Percentiles rank a stretch among this genome's conserved stretches.
phyloP scores from a whole-genome alignment of 2,329 filamentous ascomycete species.

The Colletotrichum liaoningense region DNA sequence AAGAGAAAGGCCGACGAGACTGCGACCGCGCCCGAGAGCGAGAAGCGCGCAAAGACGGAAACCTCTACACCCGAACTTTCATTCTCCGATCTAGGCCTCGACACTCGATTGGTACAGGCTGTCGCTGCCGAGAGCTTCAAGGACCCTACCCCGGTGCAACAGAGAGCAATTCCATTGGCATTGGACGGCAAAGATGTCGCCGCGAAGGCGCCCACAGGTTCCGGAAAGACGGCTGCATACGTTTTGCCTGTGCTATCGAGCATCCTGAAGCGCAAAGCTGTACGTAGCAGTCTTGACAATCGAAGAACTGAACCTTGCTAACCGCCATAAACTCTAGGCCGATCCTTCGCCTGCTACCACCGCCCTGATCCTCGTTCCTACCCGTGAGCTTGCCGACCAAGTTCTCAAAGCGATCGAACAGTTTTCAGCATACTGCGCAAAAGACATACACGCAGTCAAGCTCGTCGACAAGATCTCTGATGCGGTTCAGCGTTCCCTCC shows the following conservation, averaged over 20 bases:
- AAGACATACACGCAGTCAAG: conserved; percentile 85
- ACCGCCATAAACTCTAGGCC: conserved; percentile 48
- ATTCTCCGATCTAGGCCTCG: conserved; percentile 84
- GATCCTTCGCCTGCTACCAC: conserved; percentile 68
- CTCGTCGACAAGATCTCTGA: conserved; percentile 92
- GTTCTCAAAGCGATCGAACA: conserved; percentile 82
- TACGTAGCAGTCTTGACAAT: conserved; percentile 43
- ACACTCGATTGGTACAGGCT: conserved; percentile 86
- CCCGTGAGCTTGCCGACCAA: conserved; percentile 93
- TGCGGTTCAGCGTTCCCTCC: conserved; percentile 85
- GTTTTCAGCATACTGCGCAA: conserved; percentile 85
- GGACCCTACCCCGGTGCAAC: conserved; percentile 89
- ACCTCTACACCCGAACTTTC: conserved; percentile 54
- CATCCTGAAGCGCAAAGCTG: conserved; percentile 82
- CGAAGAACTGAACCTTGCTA: conserved; percentile 24
- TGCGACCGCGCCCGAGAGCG: conserved; percentile 53
- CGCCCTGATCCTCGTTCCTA: conserved; percentile 92
- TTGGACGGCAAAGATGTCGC: conserved; percentile 90
- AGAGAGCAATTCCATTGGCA: conserved; percentile 86
- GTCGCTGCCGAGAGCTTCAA: conserved; percentile 86
- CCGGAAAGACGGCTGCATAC: conserved; percentile 98
- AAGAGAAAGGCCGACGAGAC: conserved; percentile 71
- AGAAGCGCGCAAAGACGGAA: conserved; percentile 43
- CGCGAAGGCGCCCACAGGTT: conserved; percentile 93
- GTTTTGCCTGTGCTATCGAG: conserved; percentile 88